Conservation (phyloP, 2,329 filamentous ascomycete genomes). For the Trichoderma endophyticum region DNA sequence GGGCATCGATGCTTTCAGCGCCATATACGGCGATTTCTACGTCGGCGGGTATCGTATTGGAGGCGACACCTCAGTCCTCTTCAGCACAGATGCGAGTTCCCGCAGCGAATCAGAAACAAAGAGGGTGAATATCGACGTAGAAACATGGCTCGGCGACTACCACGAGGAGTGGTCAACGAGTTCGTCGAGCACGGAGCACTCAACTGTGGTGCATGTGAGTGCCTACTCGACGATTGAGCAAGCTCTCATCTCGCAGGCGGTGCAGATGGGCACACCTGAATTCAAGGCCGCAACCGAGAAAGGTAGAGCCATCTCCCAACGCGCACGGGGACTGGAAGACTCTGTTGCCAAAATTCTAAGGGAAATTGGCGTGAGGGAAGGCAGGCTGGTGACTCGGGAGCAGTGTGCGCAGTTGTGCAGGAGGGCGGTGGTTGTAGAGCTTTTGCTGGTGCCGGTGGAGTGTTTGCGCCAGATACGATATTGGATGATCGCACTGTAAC, state of each 20-base stretch:
- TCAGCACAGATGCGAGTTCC: background rate
- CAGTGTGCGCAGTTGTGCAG: background rate
- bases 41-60: background rate
- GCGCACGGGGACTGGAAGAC: background rate
- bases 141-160: background rate
- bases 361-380: background rate
- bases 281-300: background rate
- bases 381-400: background rate
- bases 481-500: background rate
- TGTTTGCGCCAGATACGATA: background rate
- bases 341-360: background rate
- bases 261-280: background rate
- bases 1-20: background rate
- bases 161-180: background rate
- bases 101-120: background rate
- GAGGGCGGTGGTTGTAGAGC: background rate
- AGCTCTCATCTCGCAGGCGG: background rate
- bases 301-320: background rate
- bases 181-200: background rate
- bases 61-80: background rate
- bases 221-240: background rate
- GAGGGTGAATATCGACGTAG: background rate
- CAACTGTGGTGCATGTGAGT: background rate
- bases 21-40: background rate
- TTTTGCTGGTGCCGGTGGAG: background rate